Evolutionary conservation across 768 basidiomycete genomes (phyloP), one percentile per base, ranked within the genome.

Genomic region (Collybiopsis confluens): DNA sequence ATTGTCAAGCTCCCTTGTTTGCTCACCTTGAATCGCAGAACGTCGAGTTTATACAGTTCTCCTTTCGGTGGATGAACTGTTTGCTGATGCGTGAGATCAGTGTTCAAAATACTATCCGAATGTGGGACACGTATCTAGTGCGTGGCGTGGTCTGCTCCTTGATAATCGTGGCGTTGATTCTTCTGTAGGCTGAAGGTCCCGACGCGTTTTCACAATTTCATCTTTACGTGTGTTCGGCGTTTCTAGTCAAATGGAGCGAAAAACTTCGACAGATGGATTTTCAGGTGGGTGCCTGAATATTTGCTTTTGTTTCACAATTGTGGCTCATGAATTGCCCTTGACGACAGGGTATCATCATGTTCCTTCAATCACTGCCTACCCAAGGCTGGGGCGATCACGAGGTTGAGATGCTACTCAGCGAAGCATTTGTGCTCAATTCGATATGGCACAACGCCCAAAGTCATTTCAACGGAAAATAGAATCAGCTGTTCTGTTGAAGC

Each of bases 41-140:
- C 62, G 94, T 99, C 60, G 95, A 98, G 73, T 99, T 97, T 65
- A 97, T 99, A 87, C 97, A 99, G 66, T 99, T 99, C 62, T 96
- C 97, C 36, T 99, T 99, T 72, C 81, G 97, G 48, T 99, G 97
- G 97, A 98, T 99, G 94, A 98, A 99, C 64, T 98, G 97, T 66
- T 71, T 99, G 47, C 77, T 98, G 55, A 98, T 99, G 96, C 81
- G 97, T 54, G 97, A 98, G 73, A 90, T 99, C 59, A 96, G 89
- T 61, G 93, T 99, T 45, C 83, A 87, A 62, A 96, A 98, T 67
- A 98, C 96, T 16, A 91, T 98, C 46, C 81, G 97, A 52, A 98
- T 98, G 96, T 99, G 97, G 97, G 97, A 99, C 67, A 98, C 97
- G 11, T 99, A 99, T 69, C 72, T 99, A 64, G 97, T 98, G 56